phyloP scores from a whole-genome alignment of 441 rosid genomes.

The Jatropha multifida region DNA sequence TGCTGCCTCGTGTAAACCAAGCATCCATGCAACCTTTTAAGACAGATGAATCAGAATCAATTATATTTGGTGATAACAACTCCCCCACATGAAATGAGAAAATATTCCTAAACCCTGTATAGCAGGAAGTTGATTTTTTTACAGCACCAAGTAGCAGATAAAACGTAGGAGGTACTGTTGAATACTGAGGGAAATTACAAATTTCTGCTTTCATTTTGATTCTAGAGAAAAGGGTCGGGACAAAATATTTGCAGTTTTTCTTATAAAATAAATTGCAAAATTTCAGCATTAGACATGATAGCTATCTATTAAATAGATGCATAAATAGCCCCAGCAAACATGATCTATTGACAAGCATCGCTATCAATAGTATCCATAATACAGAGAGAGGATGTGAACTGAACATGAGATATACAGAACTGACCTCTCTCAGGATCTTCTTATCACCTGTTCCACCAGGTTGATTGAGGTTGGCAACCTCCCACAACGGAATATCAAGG shows the following conservation, averaged over 20 bases:
- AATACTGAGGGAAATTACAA: background rate
- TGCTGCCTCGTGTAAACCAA: constrained; percentile 76
- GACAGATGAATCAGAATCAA: constrained; percentile 12
- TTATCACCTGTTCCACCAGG: constrained; percentile 93
- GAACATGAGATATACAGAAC: constrained; percentile 13
- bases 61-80: background rate
- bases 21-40: constrained; percentile 76
- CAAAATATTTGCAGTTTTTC: background rate
- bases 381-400: background rate
- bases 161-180: background rate
- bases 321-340: background rate
- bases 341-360: no score
- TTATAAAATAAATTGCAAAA: background rate
- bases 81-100: background rate
- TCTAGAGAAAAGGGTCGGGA: background rate
- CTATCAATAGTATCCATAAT: background rate
- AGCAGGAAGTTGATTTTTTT: background rate
- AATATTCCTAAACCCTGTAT: background rate
- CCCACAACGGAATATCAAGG: constrained; percentile 83
- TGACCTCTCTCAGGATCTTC: constrained; percentile 86
- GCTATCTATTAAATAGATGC: background rate
- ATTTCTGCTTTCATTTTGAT: background rate
- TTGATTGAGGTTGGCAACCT: constrained; percentile 72
- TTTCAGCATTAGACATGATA: background rate
- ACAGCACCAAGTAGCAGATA: background rate